phyloP scores from a whole-genome alignment of 1,284 basidiomycete species.

The Apiotrichum gracile region DNA sequence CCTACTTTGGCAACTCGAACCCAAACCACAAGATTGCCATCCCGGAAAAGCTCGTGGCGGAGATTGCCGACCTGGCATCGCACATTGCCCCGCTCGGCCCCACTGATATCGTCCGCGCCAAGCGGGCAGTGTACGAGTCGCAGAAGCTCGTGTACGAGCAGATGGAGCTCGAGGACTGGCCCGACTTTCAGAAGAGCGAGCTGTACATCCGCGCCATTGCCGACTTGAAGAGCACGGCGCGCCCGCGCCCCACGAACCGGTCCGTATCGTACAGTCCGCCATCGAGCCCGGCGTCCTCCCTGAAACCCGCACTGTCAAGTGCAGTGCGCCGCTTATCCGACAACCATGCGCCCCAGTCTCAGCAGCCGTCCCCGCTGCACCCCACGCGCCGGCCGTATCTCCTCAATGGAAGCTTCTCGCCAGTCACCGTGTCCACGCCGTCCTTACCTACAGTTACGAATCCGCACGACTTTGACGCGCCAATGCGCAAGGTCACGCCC shows the following conservation, averaged over 20 bases:
- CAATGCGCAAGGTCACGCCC: constrained; percentile 1
- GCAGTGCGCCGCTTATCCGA: constrained; percentile 2
- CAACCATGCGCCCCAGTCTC: background rate
- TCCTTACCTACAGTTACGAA: constrained; percentile 12
- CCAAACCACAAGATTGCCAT: constrained; percentile 20
- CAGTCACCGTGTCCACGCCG: constrained; percentile 12
- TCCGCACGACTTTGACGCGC: background rate
- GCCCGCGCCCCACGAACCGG: background rate
- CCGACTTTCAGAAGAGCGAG: constrained; percentile 76
- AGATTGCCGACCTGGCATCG: constrained; percentile 20
- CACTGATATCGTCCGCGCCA: constrained; percentile 36
- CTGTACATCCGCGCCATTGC: constrained; percentile 82
- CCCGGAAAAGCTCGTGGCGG: constrained; percentile 11
- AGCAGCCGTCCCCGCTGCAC: background rate
- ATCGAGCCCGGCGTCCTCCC: background rate
- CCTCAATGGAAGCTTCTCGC: constrained; percentile 24
- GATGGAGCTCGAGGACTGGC: constrained; percentile 89
- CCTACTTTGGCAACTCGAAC: constrained; percentile 60
- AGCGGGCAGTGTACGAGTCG: constrained; percentile 60
- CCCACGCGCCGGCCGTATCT: constrained; percentile 10
- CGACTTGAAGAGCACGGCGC: constrained; percentile 51
- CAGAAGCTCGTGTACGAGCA: constrained; percentile 78
- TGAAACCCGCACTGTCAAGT: background rate
- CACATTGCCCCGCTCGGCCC: constrained; percentile 1
- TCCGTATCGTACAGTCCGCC: background rate